phyloP scores from a whole-genome alignment of 176 grass and related monocot species.

The Guadua angustifolia region DNA sequence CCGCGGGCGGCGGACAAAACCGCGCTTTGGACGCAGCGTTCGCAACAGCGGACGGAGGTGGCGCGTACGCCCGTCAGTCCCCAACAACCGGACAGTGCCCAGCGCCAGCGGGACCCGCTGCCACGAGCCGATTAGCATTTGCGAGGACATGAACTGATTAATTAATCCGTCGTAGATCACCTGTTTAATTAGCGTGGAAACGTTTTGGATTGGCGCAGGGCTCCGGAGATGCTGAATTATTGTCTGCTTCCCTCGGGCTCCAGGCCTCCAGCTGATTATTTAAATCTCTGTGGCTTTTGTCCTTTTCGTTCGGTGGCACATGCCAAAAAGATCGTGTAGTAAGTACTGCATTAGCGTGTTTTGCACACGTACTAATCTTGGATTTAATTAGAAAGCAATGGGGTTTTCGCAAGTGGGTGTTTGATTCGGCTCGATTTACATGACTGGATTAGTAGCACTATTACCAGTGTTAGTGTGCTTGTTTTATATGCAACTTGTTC shows the following conservation, averaged over 20 bases:
- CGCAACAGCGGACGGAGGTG: neutral
- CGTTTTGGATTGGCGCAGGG: neutral
- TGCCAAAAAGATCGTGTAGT: too few species aligned
- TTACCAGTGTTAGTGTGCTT: too few species aligned
- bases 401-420: too few species aligned
- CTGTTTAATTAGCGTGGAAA: conserved; percentile 15
- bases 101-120: neutral
- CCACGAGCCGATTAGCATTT: neutral
- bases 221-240: conserved; percentile 38
- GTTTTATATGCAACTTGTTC: too few species aligned
- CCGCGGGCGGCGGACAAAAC: conserved; percentile 18
- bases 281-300: neutral
- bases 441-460: too few species aligned
- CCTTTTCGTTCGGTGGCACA: neutral
- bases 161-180: neutral
- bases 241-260: conserved; percentile 40
- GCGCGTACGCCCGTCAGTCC: neutral
- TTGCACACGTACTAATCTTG: too few species aligned
- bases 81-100: neutral
- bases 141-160: neutral
- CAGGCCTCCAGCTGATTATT: conserved; percentile 3
- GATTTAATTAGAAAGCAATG: too few species aligned
- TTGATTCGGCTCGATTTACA: too few species aligned
- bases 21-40: conserved; percentile 10
- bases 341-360: too few species aligned